These are phyloP conservation scores for Neofusicoccum sp. DNA, from an alignment of 2,329 filamentous ascomycete genomes.

Conservation along the genomic window DNA sequence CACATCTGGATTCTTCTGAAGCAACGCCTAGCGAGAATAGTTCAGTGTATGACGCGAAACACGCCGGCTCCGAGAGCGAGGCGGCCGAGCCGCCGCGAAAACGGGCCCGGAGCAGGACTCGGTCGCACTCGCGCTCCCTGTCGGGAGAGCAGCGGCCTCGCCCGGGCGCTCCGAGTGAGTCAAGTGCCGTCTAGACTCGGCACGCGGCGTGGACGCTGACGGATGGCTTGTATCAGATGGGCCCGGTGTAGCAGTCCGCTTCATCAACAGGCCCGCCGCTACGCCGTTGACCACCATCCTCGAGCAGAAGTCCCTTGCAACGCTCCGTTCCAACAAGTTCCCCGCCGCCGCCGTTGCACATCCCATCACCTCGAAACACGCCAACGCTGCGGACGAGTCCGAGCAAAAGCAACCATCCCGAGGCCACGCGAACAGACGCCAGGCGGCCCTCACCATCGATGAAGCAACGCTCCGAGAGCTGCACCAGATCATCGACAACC, in stretches of 20 bases:
- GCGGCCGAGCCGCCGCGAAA: not conserved
- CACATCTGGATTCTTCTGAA: constrained; percentile 20
- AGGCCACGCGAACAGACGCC: not conserved
- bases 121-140: not conserved
- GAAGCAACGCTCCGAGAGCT: constrained; percentile 16
- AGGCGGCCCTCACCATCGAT: constrained; percentile 10
- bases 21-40: constrained; percentile 19
- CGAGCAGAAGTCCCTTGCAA: constrained; percentile 43
- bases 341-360: not conserved
- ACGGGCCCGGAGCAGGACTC: not conserved
- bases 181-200: not conserved
- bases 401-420: constrained; percentile 1
- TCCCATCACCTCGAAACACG: not conserved
- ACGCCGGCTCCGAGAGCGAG: not conserved
- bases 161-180: constrained; percentile 9
- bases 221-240: constrained; percentile 10
- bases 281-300: constrained; percentile 44
- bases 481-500: constrained; percentile 14
- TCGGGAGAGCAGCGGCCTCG: constrained; percentile 5
- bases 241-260: constrained; percentile 20
- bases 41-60: constrained; percentile 14
- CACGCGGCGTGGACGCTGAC: not conserved
- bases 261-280: constrained; percentile 31
- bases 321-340: constrained; percentile 31
- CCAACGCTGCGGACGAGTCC: not conserved